A percentile compares a stretch with the other conserved stretches of the same genome.
Evolutionary conservation across 805 yeast genomes (phyloP).

Genomic region (Lipomyces kockii): DNA sequence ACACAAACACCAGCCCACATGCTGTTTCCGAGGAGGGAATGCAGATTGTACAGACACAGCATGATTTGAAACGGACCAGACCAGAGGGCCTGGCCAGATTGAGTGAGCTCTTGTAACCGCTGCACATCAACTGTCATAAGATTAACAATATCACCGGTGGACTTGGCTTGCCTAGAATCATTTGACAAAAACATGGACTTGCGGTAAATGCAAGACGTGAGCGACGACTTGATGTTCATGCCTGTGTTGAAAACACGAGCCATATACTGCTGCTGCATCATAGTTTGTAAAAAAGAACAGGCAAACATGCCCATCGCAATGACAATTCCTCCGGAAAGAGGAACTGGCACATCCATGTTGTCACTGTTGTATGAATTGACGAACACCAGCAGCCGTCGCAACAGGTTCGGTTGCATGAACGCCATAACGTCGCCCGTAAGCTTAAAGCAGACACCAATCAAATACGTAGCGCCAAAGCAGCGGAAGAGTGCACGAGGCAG

Average conservation of each 20-base stretch:
- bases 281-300: constrained; percentile 64
- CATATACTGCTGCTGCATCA: constrained; percentile 65
- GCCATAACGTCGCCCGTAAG: constrained; percentile 73
- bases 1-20: constrained; percentile 95
- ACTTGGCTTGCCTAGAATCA: constrained; percentile 60
- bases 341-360: constrained; percentile 46
- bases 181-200: constrained; percentile 72
- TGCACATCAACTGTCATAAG: constrained; percentile 75
- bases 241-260: constrained; percentile 55
- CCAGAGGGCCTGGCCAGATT: constrained; percentile 81
- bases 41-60: constrained; percentile 75
- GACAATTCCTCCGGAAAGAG: constrained; percentile 62
- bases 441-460: constrained; percentile 74
- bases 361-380: constrained; percentile 52
- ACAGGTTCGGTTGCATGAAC: constrained; percentile 80
- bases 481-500: constrained; percentile 61
- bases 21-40: constrained; percentile 70
- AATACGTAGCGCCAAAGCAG: constrained; percentile 73
- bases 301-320: constrained; percentile 68
- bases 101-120: constrained; percentile 66
- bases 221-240: constrained; percentile 64
- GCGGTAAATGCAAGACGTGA: constrained; percentile 70
- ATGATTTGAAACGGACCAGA: constrained; percentile 91
- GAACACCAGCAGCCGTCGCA: constrained; percentile 66
- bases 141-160: constrained; percentile 81